Evolutionary conservation across 805 yeast species (phyloP).

Genomic region (Metschnikowia lachancei): DNA sequence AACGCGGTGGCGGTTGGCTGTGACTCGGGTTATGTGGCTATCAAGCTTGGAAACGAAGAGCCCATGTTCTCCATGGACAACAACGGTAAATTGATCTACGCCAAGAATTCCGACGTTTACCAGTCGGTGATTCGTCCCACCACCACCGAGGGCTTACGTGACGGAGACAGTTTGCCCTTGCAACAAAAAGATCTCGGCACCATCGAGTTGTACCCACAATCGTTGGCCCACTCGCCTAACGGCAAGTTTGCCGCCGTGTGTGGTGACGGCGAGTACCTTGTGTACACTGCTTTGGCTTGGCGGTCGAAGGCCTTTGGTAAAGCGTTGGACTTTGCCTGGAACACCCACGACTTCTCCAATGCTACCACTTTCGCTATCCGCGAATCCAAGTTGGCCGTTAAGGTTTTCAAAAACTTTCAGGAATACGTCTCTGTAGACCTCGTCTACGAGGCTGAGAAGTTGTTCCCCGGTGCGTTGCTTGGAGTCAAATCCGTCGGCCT

Average conservation of each 20-base stretch:
- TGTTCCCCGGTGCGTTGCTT: constrained; percentile 85
- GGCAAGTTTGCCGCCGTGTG: constrained; percentile 96
- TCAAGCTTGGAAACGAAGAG: constrained; percentile 89
- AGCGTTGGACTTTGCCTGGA: constrained; percentile 93
- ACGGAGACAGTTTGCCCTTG: constrained; percentile 76
- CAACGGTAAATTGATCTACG: constrained; percentile 87
- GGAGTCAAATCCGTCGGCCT: constrained; percentile 84
- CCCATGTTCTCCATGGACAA: constrained; percentile 93
- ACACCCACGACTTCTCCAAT: constrained; percentile 71
- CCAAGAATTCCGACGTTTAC: constrained; percentile 85
- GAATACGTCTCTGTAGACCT: constrained; percentile 67
- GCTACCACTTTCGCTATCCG: constrained; percentile 70
- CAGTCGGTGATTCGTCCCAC: constrained; percentile 71
- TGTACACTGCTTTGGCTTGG: constrained; percentile 97
- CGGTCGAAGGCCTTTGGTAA: constrained; percentile 90
- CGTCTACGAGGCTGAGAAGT: constrained; percentile 69
- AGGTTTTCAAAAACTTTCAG: constrained; percentile 80
- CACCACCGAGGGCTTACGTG: constrained; percentile 63
- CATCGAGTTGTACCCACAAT: constrained; percentile 88
- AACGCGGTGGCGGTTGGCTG: constrained; percentile 88
- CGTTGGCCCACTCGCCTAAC: constrained; percentile 88
- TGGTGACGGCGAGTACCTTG: constrained; percentile 97
- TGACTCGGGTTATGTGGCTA: constrained; percentile 88
- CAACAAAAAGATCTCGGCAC: constrained; percentile 90
- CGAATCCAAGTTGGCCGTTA: constrained; percentile 62